Base-by-base conservation (phyloP, 1,284 basidiomycete species). In the Puccinia polysora region DNA sequence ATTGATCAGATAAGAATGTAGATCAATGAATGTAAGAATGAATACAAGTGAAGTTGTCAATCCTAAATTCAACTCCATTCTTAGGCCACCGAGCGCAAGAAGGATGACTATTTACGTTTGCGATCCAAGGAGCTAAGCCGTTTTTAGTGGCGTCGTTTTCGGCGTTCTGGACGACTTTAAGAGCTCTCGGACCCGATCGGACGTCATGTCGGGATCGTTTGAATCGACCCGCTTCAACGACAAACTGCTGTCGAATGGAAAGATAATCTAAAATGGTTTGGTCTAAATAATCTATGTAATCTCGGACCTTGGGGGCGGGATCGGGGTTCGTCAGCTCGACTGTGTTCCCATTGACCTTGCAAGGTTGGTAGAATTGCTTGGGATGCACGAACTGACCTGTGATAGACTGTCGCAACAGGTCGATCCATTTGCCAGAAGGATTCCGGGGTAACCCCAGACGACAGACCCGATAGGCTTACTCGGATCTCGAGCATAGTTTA, bases 141-240 rank as follows among this genome's bases (percentile, higher is more conserved):
- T 49, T 23, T 34, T 70, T 28, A 15, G 30, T 10, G 32, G 67
- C 67, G 12, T 28, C 28, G 18, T n/a, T 25, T 59, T 60, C 18
- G 15, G 56, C 67, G 23, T 59, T 59, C 23, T 70, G 14, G 3
- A 70, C 56, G 12, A 70, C 67, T 23, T 60, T 34, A 23, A 59
- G 43, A n/a, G 67, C 67, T 34, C 67, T 40, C 8, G 28, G 18
- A 15, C n/a, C 10, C 2, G 58, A 56, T 25, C 68, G 43, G 43
- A 70, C 58, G 23, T 32, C 56, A 23, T 59, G 12, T 23, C 38
- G 47, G 45, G 68, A 70, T 7, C 36, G 43, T 50, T 70, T 70
- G 49, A 70, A 70, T 18, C 68, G 68, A 40, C 58, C 58, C 32
- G 68, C 68, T 40, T 70, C 58, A 36, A 70, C 56, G 25, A 62